phyloP scores from a whole-genome alignment of 2,329 filamentous ascomycete genomes.

The Phialophora verrucosa region DNA sequence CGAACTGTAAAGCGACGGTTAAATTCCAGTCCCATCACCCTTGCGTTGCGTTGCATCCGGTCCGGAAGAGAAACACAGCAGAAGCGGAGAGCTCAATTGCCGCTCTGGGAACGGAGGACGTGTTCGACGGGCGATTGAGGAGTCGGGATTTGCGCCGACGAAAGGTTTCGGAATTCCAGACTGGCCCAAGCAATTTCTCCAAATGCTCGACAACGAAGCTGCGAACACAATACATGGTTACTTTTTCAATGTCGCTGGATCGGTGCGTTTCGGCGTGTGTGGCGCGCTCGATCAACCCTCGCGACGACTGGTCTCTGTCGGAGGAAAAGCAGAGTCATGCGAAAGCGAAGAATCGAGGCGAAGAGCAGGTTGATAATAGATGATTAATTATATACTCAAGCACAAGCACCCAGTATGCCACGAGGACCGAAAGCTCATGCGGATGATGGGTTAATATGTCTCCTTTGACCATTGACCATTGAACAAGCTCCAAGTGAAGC shows the following conservation, averaged over 20 bases:
- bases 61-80: neutral
- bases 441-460: neutral
- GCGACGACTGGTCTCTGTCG: neutral
- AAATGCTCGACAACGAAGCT: neutral
- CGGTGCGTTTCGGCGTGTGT: neutral
- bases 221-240: too few relatives aligned
- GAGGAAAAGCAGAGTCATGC: neutral
- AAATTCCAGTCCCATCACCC: neutral
- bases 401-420: neutral
- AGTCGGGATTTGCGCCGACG: slow-evolving; percentile 5
- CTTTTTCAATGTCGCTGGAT: too few relatives aligned
- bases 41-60: neutral
- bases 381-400: neutral
- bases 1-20: neutral
- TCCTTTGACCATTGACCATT: neutral
- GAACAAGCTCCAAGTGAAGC: neutral
- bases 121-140: neutral
- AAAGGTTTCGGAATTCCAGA: neutral
- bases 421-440: neutral
- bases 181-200: neutral
- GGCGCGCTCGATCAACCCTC: neutral
- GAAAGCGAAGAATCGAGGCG: neutral
- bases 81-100: slow-evolving; percentile 13
- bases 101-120: neutral
- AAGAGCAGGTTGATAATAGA: neutral